Evolutionary conservation across 352 stramenopile genomes (phyloP).

Genomic region (Globisporangium heterothallicum): DNA sequence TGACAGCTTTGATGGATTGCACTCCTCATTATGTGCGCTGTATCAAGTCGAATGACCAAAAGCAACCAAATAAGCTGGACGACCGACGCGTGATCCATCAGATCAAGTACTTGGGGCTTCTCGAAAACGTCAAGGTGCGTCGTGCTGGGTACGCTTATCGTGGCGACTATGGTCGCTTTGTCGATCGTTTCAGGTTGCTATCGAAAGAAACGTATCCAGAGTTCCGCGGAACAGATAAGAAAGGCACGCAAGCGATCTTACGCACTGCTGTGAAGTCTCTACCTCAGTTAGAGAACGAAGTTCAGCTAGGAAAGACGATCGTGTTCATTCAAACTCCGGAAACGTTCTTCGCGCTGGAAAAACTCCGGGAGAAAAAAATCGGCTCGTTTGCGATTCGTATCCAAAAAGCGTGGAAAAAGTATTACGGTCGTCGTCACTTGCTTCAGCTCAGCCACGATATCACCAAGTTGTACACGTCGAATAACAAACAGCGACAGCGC

Average conservation of each 20-base stretch:
- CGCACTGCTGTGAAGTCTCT: constrained; percentile 64
- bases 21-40: constrained; percentile 90
- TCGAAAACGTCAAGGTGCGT: constrained; percentile 88
- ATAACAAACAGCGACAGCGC: constrained; percentile 76
- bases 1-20: constrained; percentile 85
- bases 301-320: constrained; percentile 88
- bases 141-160: constrained; percentile 81
- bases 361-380: constrained; percentile 78
- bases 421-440: constrained; percentile 72
- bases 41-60: constrained; percentile 91
- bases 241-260: constrained; percentile 79
- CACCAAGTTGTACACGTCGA: constrained; percentile 76
- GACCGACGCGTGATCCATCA: constrained; percentile 82
- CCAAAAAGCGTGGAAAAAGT: constrained; percentile 80
- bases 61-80: constrained; percentile 80
- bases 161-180: constrained; percentile 82
- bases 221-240: constrained; percentile 77
- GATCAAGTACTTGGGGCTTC: constrained; percentile 84
- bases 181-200: constrained; percentile 78
- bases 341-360: constrained; percentile 88
- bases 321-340: constrained; percentile 89
- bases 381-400: constrained; percentile 74
- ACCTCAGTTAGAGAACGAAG: constrained; percentile 70
- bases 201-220: constrained; percentile 82
- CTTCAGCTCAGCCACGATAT: constrained; percentile 82